Base-by-base conservation (phyloP, 345 rosid species). In the Aquilaria malaccensis region DNA sequence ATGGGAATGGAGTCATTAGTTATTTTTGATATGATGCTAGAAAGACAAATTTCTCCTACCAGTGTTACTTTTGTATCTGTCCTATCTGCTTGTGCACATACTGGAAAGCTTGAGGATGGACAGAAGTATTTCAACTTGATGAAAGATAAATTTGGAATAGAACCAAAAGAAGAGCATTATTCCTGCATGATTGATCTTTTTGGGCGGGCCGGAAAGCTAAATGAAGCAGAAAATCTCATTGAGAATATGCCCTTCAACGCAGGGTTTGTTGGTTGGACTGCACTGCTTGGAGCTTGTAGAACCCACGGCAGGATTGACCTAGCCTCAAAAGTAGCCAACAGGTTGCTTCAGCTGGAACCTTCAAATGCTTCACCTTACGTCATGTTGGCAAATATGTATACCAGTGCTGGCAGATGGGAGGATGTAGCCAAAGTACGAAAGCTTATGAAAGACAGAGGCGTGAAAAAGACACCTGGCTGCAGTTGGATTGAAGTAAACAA, bases 121-220 rank as follows among this genome's bases (percentile, higher is more conserved):
- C 74, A 64, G 64, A 77, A 60, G 59, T 85, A 77, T 61, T 89
- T 93, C 67, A 71, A 80, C 51, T 67, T 84, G 66, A 93, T 89
- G 94, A 81, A 72, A 67, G 83, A 80, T 53, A 76, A 58, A 49
- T 89, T 85, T 65, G 80, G 76, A 56, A 79, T 89, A 13, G 85
- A 87, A 65, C 96, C 98, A 65, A 94, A 89, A 71, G 79, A 75
- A 50, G 94, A 89, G 66, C 98, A 93, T 67, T 93, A 84, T 77
- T 79, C 93, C 9, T 89, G 97, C 73, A 87, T 93, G 94, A 81
- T 87, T 13, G 97, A 89, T 85, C 78, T 89, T 60, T 55, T 93
- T 45, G 87, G 94, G 41, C 79, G 97, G 63, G 88, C 96, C 22
- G 96, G 98, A 45, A 76, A 85, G 75, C 76, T 93, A 60, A 72